These are phyloP conservation scores for Ophiostoma sp. DNA, from an alignment of 2,329 filamentous ascomycete genomes.

Conservation along the genomic window DNA sequence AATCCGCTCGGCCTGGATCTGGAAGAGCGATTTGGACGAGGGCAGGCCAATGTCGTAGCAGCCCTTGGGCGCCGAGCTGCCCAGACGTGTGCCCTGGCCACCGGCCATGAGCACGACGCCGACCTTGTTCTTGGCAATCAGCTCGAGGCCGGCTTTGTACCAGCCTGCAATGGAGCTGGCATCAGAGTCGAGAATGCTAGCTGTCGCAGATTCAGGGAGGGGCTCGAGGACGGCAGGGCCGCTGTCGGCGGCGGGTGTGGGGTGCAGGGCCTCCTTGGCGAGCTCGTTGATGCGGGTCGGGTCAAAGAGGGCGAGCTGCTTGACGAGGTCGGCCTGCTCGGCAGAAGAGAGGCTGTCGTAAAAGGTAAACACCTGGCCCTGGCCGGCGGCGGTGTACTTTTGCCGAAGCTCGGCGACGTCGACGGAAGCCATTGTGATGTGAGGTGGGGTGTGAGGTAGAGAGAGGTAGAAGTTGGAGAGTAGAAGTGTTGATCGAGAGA, in stretches of 20 bases:
- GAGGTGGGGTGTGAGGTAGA: not conserved
- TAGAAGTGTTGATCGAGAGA: not conserved
- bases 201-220: conserved; percentile 80
- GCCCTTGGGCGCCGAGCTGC: conserved; percentile 93
- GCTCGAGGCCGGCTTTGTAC: conserved; percentile 80
- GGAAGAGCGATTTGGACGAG: conserved; percentile 91
- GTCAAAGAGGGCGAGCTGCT: conserved; percentile 80
- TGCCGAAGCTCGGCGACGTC: conserved; percentile 66
- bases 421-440: conserved; percentile 19
- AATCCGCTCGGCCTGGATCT: conserved; percentile 95
- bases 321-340: conserved; percentile 77
- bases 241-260: conserved; percentile 61
- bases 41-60: conserved; percentile 96
- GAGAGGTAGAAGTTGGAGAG: not conserved
- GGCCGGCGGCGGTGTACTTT: conserved; percentile 71
- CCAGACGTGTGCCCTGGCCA: conserved; percentile 90
- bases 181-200: conserved; percentile 88
- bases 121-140: conserved; percentile 73
- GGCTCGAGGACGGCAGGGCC: conserved; percentile 69
- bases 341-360: conserved; percentile 73
- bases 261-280: conserved; percentile 77
- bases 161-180: conserved; percentile 75
- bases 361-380: conserved; percentile 83
- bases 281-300: conserved; percentile 86
- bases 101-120: conserved; percentile 94